Evolutionary conservation across 257 asterid genomes (phyloP).

Genomic region (Nicotiana noctiflora): DNA sequence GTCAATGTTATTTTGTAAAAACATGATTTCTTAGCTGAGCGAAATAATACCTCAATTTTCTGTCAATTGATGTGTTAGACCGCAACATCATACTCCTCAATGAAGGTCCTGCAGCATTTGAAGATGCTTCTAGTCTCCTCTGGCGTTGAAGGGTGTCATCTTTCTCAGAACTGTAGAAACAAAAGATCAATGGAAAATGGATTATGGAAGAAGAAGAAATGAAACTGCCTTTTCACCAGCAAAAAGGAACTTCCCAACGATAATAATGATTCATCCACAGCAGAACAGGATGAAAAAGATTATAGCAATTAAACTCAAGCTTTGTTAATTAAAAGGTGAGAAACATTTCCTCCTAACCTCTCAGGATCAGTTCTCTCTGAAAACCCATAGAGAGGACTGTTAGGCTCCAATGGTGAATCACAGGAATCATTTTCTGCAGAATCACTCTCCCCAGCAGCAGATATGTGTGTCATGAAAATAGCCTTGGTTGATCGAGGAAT

Average conservation of each 20-base stretch:
- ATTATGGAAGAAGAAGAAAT: slow-evolving; percentile 7
- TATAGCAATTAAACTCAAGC: not conserved
- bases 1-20: slow-evolving; percentile 4
- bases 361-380: slow-evolving; percentile 74
- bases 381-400: slow-evolving; percentile 89
- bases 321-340: not conserved
- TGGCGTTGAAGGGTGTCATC: slow-evolving; percentile 69
- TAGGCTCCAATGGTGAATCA: slow-evolving; percentile 98
- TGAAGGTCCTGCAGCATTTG: slow-evolving; percentile 77
- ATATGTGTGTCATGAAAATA: slow-evolving; percentile 75
- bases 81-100: slow-evolving; percentile 77
- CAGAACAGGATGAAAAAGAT: not conserved
- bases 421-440: slow-evolving; percentile 99
- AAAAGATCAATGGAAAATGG: slow-evolving; percentile 3
- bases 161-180: slow-evolving; percentile 63
- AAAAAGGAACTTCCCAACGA: not conserved
- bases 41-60: slow-evolving; percentile 60
- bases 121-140: slow-evolving; percentile 66
- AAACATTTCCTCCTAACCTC: slow-evolving; percentile 37
- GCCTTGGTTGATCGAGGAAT: slow-evolving; percentile 79
- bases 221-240: not conserved
- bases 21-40: not conserved
- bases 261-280: not conserved
- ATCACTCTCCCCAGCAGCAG: slow-evolving; percentile 97
- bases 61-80: slow-evolving; percentile 64